Conservation (phyloP, 139 green algal species). For the Closterium sp. region DNA sequence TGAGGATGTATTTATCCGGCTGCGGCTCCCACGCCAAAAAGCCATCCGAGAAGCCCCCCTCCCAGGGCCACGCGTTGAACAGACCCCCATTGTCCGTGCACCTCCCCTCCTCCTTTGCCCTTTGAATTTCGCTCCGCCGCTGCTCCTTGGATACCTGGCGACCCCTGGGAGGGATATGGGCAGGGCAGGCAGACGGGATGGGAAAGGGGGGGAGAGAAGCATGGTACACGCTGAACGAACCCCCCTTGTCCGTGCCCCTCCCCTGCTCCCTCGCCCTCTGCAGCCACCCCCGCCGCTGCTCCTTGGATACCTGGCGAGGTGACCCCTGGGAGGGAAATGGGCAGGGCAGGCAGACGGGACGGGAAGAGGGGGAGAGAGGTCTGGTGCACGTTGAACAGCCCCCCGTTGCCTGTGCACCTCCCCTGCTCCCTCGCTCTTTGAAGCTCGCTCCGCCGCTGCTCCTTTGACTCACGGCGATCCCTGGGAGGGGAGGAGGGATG, state of each 20-base stretch:
- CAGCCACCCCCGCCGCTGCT: neutral
- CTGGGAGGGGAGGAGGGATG: neutral
- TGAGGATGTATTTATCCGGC: neutral
- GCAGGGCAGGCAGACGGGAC: too few relatives aligned
- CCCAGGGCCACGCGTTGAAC: neutral
- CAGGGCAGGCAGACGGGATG: neutral
- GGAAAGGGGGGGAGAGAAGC: too few relatives aligned
- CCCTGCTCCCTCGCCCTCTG: neutral
- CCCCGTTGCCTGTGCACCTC: too few relatives aligned
- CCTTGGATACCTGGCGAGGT: neutral
- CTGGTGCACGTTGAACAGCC: too few relatives aligned
- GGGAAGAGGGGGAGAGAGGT: too few relatives aligned
- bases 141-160: neutral
- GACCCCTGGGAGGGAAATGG: neutral
- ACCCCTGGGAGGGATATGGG: neutral
- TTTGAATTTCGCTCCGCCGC: neutral
- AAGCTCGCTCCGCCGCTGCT: neutral
- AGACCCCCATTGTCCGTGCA: neutral
- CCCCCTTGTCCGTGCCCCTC: neutral
- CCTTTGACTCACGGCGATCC: neutral
- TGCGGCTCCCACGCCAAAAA: neutral
- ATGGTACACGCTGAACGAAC: too few relatives aligned
- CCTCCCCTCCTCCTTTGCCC: neutral
- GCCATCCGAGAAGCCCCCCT: neutral
- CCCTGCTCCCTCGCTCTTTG: too few relatives aligned